Conservation (phyloP, 2,329 filamentous ascomycete species). For the Colletotrichum musicola region DNA sequence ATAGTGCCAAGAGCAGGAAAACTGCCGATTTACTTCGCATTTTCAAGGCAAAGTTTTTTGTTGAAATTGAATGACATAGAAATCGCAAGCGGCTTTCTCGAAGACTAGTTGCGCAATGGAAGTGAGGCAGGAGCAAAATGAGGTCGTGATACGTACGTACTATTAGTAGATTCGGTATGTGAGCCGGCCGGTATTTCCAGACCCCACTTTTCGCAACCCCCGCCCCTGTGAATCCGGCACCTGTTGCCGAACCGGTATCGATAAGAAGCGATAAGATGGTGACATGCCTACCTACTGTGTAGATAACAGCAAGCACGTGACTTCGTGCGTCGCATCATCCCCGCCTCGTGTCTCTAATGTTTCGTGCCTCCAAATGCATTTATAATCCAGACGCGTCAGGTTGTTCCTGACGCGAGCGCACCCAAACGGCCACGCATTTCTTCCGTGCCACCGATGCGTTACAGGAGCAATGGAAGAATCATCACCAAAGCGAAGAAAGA, state of each 20-base stretch:
- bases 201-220: neutral
- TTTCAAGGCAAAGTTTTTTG: neutral
- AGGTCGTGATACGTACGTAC: neutral
- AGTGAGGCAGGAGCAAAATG: no score
- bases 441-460: neutral
- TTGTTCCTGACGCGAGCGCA: no score
- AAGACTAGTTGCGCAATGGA: neutral
- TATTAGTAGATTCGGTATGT: no score
- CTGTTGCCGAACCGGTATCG: neutral
- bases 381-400: no score
- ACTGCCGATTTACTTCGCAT: neutral
- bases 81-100: neutral
- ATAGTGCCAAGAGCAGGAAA: neutral
- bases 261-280: neutral
- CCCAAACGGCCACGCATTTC: neutral
- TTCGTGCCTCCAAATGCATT: neutral
- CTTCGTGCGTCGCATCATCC: neutral
- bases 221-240: neutral
- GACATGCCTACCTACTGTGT: no score
- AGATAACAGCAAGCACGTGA: neutral
- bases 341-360: neutral
- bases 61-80: neutral
- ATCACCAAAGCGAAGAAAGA: conserved; percentile 44
- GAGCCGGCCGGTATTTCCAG: neutral
- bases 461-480: neutral